A percentile compares a stretch with the other conserved stretches of the same genome.
phyloP scores from a whole-genome alignment of 2,329 filamentous ascomycete genomes.

The Xylaria arbuscula region DNA sequence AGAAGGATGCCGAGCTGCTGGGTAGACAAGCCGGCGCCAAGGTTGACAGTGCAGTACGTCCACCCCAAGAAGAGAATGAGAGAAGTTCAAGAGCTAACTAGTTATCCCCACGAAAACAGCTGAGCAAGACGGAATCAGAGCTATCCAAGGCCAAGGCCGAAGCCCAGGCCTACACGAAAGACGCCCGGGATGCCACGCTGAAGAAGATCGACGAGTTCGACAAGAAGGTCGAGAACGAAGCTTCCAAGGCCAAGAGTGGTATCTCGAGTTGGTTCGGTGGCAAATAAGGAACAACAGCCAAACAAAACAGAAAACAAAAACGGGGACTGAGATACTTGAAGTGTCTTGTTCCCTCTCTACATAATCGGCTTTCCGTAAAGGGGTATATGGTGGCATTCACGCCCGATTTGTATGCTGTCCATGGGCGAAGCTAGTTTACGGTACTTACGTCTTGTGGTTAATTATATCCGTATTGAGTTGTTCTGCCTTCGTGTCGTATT shows the following conservation, averaged over 20 bases:
- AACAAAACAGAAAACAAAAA: background rate
- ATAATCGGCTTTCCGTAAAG: slow-evolving; percentile 5
- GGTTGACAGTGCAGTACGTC: slow-evolving; percentile 75
- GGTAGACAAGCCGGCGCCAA: slow-evolving; percentile 72
- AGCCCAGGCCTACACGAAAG: slow-evolving; percentile 69
- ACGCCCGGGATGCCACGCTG: slow-evolving; percentile 71
- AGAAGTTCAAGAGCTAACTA: background rate
- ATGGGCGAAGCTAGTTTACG: slow-evolving; percentile 16
- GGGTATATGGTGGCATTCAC: background rate
- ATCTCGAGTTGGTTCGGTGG: slow-evolving; percentile 88
- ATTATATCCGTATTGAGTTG: slow-evolving; percentile 31
- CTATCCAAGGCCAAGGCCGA: slow-evolving; percentile 70
- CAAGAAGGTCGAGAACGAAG: slow-evolving; percentile 80
- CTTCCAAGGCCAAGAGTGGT: slow-evolving; percentile 84
- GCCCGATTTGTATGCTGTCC: slow-evolving; percentile 6
- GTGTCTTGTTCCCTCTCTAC: background rate
- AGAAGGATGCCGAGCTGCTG: slow-evolving; percentile 72
- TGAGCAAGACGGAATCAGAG: slow-evolving; percentile 72
- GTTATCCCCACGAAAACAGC: slow-evolving; percentile 56
- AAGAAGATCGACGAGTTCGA: slow-evolving; percentile 86
- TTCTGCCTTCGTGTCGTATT: slow-evolving; percentile 5
- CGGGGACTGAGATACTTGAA: background rate
- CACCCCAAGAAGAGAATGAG: background rate
- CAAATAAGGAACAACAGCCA: slow-evolving; percentile 54
- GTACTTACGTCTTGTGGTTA: slow-evolving; percentile 37